Evolutionary conservation across 2,329 filamentous ascomycete species (phyloP), one percentile per base, ranked within the genome.

Genomic region (Fusarium illudens): DNA sequence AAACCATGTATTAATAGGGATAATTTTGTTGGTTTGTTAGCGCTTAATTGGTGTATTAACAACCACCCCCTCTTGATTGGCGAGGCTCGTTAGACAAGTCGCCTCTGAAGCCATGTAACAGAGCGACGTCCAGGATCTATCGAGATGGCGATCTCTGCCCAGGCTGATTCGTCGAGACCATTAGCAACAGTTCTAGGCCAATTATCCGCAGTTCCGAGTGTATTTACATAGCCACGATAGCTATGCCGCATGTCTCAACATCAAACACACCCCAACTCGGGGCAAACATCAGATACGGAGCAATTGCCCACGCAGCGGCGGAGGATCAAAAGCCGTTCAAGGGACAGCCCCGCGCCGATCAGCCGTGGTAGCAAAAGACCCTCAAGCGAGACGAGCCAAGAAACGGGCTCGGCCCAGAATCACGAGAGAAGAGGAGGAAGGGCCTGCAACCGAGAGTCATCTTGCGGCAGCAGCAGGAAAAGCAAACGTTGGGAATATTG

Each of bases 361-460:
- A 46, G 42, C n/a, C 51, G 34, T 39, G n/a, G 34, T n/a, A 39
- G 51, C 33, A 55, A 55, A 55, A 34, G 17, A 32, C n/a, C 27
- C 37, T 29, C 22, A 49, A 37, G 42, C 42, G 54, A 57, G 36
- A 34, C 30, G 27, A 50, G 54, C 54, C 54, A 57, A 57, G 39
- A 37, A 36, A 13, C 13, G 17, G 22, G 15, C 37, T 57, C 54
- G 54, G 19, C 22, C 42, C 54, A 57, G 39, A 20, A 57, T 50
- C 39, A 57, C 32, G 54, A 50, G 32, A 37, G 17, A 19, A 17
- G 46, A 49, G 46, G 32, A 34, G 12, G 12, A 13, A 13, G 42
- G 25, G 17, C 13, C 27, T 32, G 10, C 13, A 34, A 17, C n/a
- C 53, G 53, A 34, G 53, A 15, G n/a, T 20, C 39, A 30, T 56